Conservation (phyloP, 2,329 filamentous ascomycete genomes). For the Seiridium cupressi region DNA sequence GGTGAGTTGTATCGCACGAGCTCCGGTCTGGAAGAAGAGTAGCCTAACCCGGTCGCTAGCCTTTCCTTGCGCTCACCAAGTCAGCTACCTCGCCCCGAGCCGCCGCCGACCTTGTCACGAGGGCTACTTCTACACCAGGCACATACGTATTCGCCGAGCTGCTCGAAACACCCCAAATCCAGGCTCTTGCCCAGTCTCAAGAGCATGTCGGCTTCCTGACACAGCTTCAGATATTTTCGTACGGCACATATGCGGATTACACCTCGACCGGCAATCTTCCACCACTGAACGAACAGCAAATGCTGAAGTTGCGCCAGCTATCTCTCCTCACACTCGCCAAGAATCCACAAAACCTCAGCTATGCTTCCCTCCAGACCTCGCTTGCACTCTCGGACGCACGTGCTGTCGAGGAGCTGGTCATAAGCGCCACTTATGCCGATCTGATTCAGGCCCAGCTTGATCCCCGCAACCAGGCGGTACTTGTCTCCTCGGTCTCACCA, state of each 20-base stretch:
- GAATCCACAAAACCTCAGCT: slow-evolving; percentile 67
- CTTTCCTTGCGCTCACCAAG: slow-evolving; percentile 87
- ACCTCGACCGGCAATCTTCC: slow-evolving; percentile 57
- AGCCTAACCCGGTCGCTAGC: slow-evolving; percentile 43
- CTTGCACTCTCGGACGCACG: slow-evolving; percentile 66
- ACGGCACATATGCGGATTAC: slow-evolving; percentile 85
- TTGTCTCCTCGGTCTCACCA: slow-evolving; percentile 77
- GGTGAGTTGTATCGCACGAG: slow-evolving; percentile 36
- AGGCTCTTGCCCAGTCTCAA: slow-evolving; percentile 60
- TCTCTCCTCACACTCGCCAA: slow-evolving; percentile 80
- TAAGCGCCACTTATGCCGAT: slow-evolving; percentile 81
- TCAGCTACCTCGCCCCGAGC: slow-evolving; percentile 81
- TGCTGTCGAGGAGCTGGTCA: slow-evolving; percentile 82
- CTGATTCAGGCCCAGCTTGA: slow-evolving; percentile 82
- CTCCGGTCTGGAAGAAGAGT: neutral
- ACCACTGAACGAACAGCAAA: slow-evolving; percentile 67
- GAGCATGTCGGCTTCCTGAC: slow-evolving; percentile 65
- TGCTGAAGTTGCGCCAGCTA: slow-evolving; percentile 84
- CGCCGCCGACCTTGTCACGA: slow-evolving; percentile 79
- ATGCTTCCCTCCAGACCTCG: slow-evolving; percentile 62
- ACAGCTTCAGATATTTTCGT: slow-evolving; percentile 85
- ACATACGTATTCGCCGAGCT: slow-evolving; percentile 95
- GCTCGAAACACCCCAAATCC: slow-evolving; percentile 76
- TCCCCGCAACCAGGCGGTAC: slow-evolving; percentile 69
- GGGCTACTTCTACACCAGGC: slow-evolving; percentile 85